phyloP scores from a whole-genome alignment of 2,329 filamentous ascomycete species.

The Pseudogymnoascus sp. region DNA sequence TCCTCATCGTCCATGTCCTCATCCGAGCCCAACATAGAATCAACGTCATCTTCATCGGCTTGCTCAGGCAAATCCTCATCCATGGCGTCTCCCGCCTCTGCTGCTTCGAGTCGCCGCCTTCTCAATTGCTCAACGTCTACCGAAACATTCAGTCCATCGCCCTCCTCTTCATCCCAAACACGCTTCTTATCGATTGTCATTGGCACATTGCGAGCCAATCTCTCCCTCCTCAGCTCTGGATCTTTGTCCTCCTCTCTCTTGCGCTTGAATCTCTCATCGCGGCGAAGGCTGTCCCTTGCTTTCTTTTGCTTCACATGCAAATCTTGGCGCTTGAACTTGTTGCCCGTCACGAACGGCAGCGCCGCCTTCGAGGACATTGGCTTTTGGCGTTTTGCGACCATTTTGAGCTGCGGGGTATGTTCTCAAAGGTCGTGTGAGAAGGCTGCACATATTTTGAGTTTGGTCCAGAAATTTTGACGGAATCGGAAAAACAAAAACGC shows the following conservation, averaged over 20 bases:
- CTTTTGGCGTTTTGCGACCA: conserved; percentile 42
- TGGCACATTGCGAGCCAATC: conserved; percentile 71
- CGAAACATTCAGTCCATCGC: conserved; percentile 44
- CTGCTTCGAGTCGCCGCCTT: conserved; percentile 44
- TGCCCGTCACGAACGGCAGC: conserved; percentile 51
- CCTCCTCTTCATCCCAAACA: conserved; percentile 74
- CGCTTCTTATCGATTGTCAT: conserved; percentile 79
- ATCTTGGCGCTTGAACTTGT: conserved; percentile 73
- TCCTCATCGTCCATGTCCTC: conserved; percentile 36
- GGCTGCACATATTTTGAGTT: not conserved
- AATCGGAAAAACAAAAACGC: conserved; percentile 11
- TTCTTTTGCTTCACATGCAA: conserved; percentile 77
- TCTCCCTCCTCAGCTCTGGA: conserved; percentile 63
- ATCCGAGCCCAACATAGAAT: conserved; percentile 71
- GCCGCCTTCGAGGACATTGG: conserved; percentile 36
- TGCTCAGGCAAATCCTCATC: conserved; percentile 33
- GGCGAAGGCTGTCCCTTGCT: conserved; percentile 62
- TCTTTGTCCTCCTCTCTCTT: conserved; percentile 82
- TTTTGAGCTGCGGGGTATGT: conserved; percentile 26
- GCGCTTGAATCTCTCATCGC: conserved; percentile 67
- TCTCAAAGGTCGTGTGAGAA: not conserved
- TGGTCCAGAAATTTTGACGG: conserved; percentile 9
- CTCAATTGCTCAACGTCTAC: conserved; percentile 55
- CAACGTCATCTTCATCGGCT: conserved; percentile 51
- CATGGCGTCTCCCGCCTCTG: conserved; percentile 40